Base-by-base conservation (phyloP, 2,329 filamentous ascomycete genomes). In the Ciborinia camelliae region DNA sequence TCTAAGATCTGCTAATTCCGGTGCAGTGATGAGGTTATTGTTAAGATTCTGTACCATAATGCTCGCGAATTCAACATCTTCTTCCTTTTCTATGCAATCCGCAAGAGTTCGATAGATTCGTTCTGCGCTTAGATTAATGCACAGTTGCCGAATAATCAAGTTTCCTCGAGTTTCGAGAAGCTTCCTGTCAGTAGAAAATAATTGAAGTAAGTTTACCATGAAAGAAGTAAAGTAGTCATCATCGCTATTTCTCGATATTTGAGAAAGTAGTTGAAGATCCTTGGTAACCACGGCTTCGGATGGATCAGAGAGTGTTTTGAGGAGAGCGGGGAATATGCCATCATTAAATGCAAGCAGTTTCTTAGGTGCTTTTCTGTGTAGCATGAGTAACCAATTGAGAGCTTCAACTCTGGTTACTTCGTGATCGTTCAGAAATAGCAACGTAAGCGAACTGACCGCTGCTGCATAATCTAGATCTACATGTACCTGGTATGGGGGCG, bases 21-120 rank as follows among this genome's bases (percentile, higher is more conserved):
- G 95, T 0, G 96, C 95, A 1, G 96, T 99, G 70, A 99, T 97
- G 63, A 99, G 87, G 73, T 99, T 99, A 77, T 99, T 99, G 79
- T 99, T 99, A 61, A 99, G 82, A 73, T 98, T 98, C 76, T 99
- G 95, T 37, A 99, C 92, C 95, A 99, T 99, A 72, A 99, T 98
- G 75, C 94, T 97, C 20, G 95, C 94, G 77, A 99, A 99, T 76
- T 99, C 96, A 50, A 99, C 87, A 75, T 99, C 95, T 78, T 98
- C 95, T 76, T 99, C 95, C 74, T 93, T 96, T 76, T 98, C 95
- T 12, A 99, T 90, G 71, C 95, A 97, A 72, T 99, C 95, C 32
- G 95, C 96, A 68, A 99, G 82, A 2, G 92, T 98, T 39, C 95
- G 87, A 74, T 98, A 99, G 65, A 99, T 99, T 53, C 93, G 86